Evolutionary conservation across 306 rosid genomes (phyloP).

Genomic region (Glycine soja): DNA sequence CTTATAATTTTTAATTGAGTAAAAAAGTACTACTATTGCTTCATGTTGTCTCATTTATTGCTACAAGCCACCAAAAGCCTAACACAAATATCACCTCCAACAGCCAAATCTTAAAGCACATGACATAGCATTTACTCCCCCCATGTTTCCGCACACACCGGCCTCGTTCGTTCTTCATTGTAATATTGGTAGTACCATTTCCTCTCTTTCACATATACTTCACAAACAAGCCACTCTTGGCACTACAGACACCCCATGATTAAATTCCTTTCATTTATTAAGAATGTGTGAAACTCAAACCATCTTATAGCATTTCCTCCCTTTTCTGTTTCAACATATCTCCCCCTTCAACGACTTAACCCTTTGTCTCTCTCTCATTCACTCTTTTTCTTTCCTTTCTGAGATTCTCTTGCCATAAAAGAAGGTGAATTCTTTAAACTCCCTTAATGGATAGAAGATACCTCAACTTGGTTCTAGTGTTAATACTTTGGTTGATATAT

Average conservation of each 20-base stretch:
- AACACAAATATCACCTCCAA: slow-evolving; percentile 43
- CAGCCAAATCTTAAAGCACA: slow-evolving; percentile 59
- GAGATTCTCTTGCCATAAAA: slow-evolving; percentile 12
- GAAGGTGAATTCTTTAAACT: background rate
- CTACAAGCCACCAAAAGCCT: slow-evolving; percentile 42
- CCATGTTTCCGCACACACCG: slow-evolving; percentile 56
- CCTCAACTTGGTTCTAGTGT: slow-evolving; percentile 39
- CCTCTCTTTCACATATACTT: slow-evolving; percentile 41
- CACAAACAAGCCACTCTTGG: slow-evolving; percentile 28
- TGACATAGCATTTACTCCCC: slow-evolving; percentile 62
- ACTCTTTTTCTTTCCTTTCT: background rate
- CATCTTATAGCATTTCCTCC: slow-evolving; percentile 30
- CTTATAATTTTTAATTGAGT: background rate
- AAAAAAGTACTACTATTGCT: slow-evolving; percentile 28
- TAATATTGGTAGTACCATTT: background rate
- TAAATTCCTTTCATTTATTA: slow-evolving; percentile 43
- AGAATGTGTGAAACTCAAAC: slow-evolving; percentile 18
- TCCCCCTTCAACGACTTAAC: background rate
- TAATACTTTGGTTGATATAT: slow-evolving; percentile 51
- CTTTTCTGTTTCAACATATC: slow-evolving; percentile 11
- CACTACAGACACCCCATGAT: slow-evolving; percentile 19
- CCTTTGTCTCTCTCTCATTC: background rate
- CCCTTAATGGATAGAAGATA: slow-evolving; percentile 55
- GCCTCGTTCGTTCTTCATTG: slow-evolving; percentile 36
- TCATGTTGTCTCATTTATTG: slow-evolving; percentile 55